These are phyloP conservation scores for Candida tallmaniae DNA, from an alignment of 805 yeast genomes.

Conservation along the genomic window DNA sequence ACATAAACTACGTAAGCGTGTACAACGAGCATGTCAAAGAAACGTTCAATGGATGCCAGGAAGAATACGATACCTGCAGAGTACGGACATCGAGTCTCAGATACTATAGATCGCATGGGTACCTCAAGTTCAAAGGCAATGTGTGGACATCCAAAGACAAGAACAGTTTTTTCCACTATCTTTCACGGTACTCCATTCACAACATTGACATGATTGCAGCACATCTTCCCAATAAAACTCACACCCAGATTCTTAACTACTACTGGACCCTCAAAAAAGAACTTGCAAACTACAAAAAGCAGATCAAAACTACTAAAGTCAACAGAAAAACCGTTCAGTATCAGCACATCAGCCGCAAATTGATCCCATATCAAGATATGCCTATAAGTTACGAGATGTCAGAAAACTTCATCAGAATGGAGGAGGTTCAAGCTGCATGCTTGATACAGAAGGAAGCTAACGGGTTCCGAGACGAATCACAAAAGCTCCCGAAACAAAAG, in stretches of 20 bases:
- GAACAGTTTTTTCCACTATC: constrained; percentile 44
- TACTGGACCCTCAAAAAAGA: constrained; percentile 34
- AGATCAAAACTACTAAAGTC: constrained; percentile 1
- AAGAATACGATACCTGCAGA: constrained; percentile 1
- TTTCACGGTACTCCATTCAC: constrained; percentile 48
- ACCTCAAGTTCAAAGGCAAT: constrained; percentile 19
- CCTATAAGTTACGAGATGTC: constrained; percentile 54
- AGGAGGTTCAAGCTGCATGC: constrained; percentile 18
- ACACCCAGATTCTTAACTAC: constrained; percentile 42
- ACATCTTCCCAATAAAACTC: constrained; percentile 38
- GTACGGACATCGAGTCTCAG: neutral
- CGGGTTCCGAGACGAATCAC: constrained; percentile 10
- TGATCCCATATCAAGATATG: constrained; percentile 39
- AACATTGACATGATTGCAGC: constrained; percentile 37
- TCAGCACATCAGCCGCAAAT: constrained; percentile 7
- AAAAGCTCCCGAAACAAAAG: neutral
- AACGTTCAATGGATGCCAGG: constrained; percentile 1
- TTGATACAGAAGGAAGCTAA: constrained; percentile 18
- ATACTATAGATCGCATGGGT: constrained; percentile 7
- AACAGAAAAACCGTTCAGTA: neutral
- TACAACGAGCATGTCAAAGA: constrained; percentile 26
- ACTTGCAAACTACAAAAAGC: constrained; percentile 11
- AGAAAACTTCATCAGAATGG: constrained; percentile 37
- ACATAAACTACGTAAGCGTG: constrained; percentile 21
- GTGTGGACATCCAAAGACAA: constrained; percentile 49